Evolutionary conservation across 1,284 basidiomycete species (phyloP).

Genomic region (Rhodotorula sp.): DNA sequence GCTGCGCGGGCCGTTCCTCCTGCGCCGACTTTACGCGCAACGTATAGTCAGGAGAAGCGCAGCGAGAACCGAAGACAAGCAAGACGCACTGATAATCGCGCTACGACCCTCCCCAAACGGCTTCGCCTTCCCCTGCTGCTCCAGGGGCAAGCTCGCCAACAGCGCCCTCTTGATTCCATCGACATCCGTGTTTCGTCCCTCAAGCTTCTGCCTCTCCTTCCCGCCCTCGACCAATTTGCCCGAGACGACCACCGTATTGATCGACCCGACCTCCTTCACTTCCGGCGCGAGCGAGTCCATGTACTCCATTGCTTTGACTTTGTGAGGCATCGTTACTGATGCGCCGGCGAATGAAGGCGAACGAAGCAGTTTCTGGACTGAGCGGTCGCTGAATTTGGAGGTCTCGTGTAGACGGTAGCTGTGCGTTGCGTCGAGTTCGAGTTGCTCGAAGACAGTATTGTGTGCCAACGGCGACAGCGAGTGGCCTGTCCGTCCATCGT

Average conservation of each 20-base stretch:
- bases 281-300: constrained; percentile 72
- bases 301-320: constrained; percentile 74
- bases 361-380: constrained; percentile 59
- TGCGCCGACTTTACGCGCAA: constrained; percentile 69
- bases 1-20: constrained; percentile 90
- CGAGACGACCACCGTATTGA: constrained; percentile 75
- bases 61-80: too few species aligned
- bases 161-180: constrained; percentile 67
- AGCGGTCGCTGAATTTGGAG: constrained; percentile 51
- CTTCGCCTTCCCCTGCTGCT: not conserved
- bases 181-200: constrained; percentile 92
- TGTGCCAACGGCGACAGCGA: constrained; percentile 83
- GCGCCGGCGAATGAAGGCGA: constrained; percentile 81
- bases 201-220: constrained; percentile 55
- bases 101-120: constrained; percentile 22
- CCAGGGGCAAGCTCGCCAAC: constrained; percentile 32
- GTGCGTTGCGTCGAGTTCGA: constrained; percentile 72
- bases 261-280: constrained; percentile 78
- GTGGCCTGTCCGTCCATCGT: not conserved
- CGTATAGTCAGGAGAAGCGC: accelerated
- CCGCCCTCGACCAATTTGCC: constrained; percentile 8
- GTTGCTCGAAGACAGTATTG: constrained; percentile 75
- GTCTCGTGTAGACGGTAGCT: constrained; percentile 74
- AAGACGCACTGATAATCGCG: constrained; percentile 21
- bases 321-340: constrained; percentile 91